Evolutionary conservation across 495 filamentous ascomycete genomes (phyloP).

Genomic region (Mycothermus thermophilus): DNA sequence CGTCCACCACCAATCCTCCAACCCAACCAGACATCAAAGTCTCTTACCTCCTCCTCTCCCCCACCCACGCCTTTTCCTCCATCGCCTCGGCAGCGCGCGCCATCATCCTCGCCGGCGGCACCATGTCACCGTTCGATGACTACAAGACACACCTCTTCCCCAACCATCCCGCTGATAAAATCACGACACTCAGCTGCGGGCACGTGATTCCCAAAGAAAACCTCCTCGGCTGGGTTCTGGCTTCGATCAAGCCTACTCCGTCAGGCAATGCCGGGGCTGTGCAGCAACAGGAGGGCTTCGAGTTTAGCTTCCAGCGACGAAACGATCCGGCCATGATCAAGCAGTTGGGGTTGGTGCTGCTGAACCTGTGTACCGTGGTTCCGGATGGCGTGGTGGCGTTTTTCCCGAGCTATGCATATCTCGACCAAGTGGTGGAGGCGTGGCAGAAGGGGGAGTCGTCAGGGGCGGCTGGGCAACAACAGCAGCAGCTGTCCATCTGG

Average conservation of each 20-base stretch:
- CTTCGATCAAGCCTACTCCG: constrained; percentile 14
- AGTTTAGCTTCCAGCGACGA: constrained; percentile 76
- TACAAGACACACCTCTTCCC: constrained; percentile 78
- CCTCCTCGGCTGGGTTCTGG: constrained; percentile 53
- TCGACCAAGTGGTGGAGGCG: constrained; percentile 52
- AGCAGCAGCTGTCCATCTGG: constrained; percentile 23
- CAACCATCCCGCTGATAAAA: constrained; percentile 45
- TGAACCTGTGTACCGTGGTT: constrained; percentile 56
- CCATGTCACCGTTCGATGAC: constrained; percentile 94
- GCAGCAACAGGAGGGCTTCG: constrained; percentile 57
- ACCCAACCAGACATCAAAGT: constrained; percentile 54
- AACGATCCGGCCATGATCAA: constrained; percentile 47
- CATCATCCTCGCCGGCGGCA: constrained; percentile 85
- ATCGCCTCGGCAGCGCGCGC: constrained; percentile 77
- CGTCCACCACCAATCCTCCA: constrained; percentile 9
- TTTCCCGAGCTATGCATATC: constrained; percentile 87
- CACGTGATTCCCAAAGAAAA: constrained; percentile 83
- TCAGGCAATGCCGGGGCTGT: constrained; percentile 18
- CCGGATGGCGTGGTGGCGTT: constrained; percentile 93
- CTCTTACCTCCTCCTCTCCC: constrained; percentile 87
- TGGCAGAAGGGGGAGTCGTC: constrained; percentile 41
- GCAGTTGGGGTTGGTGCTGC: constrained; percentile 58
- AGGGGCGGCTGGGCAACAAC: not conserved
- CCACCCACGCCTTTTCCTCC: constrained; percentile 78
- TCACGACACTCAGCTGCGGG: constrained; percentile 78